Evolutionary conservation across 495 filamentous ascomycete genomes (phyloP), one percentile per base, ranked within the genome.

Genomic region (Aspergillus asperescens): DNA sequence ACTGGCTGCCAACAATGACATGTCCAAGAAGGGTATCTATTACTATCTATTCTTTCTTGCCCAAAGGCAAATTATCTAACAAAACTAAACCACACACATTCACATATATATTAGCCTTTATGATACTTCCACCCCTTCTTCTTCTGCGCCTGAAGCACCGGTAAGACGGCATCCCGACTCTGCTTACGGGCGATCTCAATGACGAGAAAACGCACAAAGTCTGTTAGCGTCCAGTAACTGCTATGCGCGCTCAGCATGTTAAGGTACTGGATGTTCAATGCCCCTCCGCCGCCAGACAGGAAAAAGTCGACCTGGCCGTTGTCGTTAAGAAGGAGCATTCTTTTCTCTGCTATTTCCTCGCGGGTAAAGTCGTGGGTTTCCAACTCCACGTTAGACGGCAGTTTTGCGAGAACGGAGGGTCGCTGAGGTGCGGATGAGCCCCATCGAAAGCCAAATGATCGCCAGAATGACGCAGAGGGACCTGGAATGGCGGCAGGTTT

Each of bases 191-290:
- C 91, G 58, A 92, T 81, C 70, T 98, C 93, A 32, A 89, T 68
- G 16, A 95, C 92, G 46, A 96, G 62, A 62, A 97, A 83, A 31
- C 91, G 71, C 20, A 93, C 82, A 68, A 97, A 88, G 64, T 97
- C 93, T 50, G 78, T 76, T 57, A 85, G 81, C 8, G 79, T 79
- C 93, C 93, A 97, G 61, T 98, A 98, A 55, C 86, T 89, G 51
- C 87, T 90, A 68, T 98, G 93, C n/a, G 93, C 93, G 50, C 89
- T 87, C 52, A 98, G 68, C 92, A 98, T 98, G 57, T 94, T 96
- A 4, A 96, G 66, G 64, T 98, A 98, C 73, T 96, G 91, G 46
- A 96, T 88, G 68, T 94, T 91, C 23, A 97, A 73, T 4, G 90
- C 79, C 0, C 92, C 89, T 18, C 86, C 82, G 0, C 88, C 87